Base-by-base conservation (phyloP, 768 basidiomycete genomes). In the Tylopilus cervinicoccineus region DNA sequence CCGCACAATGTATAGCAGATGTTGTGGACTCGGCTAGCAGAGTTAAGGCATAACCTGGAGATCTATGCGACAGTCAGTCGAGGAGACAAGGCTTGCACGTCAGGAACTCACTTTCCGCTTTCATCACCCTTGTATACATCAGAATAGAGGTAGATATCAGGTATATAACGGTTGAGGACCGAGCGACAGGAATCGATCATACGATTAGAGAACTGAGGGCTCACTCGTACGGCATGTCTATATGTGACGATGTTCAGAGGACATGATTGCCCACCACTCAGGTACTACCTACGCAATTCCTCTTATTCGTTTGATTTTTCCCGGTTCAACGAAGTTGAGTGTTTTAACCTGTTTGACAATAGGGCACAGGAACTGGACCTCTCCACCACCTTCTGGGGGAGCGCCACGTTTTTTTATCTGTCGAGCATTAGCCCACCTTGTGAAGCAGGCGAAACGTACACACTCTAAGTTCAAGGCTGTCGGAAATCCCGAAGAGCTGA, bases 61-160 rank as follows among this genome's bases (percentile, higher is more conserved):
- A 99, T 70, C 93, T 96, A 55, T 14, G 37, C 23, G 31, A 22
- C 45, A 16, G 11, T 43, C 23, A 46, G 42, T 43, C 14, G 39
- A 12, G 19, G 28, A 24, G n/a, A 23, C 6, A 41, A 32, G 23
- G 26, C 31, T 29, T 33, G 32, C n/a, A 43, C 29, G 12, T 24
- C 13, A 32, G 12, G 22, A 0, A 71, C 93, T 53, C 57, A 94
- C 94, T 93, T 97, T 67, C 95, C 95, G 56, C 92, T 93, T 53
- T 98, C 96, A 16, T 91, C 89, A 7, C 94, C 94, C 65, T 96
- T 95, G 71, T 96, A 98, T 20, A 97, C 93, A 55, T 99, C 96
- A 4, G 96, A 95, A 66, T 97, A 95, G 32, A 99, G 81, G 69
- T 98, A 97, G 24, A 97, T 93, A 64, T 99, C 96, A 31, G 96